phyloP scores from a whole-genome alignment of 352 stramenopile species.

The Globisporangium uncinulatum region DNA sequence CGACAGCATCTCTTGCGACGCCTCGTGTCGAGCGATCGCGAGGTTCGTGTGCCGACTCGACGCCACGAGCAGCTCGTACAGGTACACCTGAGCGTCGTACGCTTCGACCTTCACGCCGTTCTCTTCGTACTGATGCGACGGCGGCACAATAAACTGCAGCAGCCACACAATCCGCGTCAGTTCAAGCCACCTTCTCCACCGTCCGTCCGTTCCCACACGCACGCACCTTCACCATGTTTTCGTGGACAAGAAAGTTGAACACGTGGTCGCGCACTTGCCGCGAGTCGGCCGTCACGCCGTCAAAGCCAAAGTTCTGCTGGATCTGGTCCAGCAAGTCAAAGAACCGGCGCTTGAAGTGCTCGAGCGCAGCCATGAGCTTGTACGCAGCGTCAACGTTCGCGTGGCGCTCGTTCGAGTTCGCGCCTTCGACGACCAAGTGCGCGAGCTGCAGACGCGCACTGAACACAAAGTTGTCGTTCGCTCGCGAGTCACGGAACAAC shows the following conservation, averaged over 20 bases:
- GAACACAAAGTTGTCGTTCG: conserved; percentile 15
- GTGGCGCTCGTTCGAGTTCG: conserved; percentile 27
- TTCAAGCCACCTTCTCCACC: background rate
- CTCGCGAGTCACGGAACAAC: conserved; percentile 39
- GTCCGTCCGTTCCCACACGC: background rate
- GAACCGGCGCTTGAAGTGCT: conserved; percentile 39
- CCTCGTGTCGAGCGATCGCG: conserved; percentile 28
- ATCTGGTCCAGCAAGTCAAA: conserved; percentile 36
- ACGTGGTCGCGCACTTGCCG: conserved; percentile 38
- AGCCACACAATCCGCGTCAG: background rate
- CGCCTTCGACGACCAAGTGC: conserved; percentile 33
- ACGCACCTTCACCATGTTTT: conserved; percentile 36
- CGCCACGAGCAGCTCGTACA: conserved; percentile 35
- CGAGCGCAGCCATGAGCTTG: conserved; percentile 27
- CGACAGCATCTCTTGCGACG: conserved; percentile 32
- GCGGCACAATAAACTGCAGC: conserved; percentile 13
- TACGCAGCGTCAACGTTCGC: conserved; percentile 42
- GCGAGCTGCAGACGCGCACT: conserved; percentile 29
- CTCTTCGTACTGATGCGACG: conserved; percentile 2
- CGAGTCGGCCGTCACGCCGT: conserved; percentile 21
- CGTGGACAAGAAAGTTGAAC: conserved; percentile 40
- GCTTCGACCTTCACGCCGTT: conserved; percentile 10
- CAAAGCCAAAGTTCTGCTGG: conserved; percentile 35
- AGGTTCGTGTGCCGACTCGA: conserved; percentile 18
- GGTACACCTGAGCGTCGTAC: conserved; percentile 30